Evolutionary conservation across 2,329 filamentous ascomycete species (phyloP), one percentile per base, ranked within the genome.

Genomic region (Calcarisporium arbuscula): DNA sequence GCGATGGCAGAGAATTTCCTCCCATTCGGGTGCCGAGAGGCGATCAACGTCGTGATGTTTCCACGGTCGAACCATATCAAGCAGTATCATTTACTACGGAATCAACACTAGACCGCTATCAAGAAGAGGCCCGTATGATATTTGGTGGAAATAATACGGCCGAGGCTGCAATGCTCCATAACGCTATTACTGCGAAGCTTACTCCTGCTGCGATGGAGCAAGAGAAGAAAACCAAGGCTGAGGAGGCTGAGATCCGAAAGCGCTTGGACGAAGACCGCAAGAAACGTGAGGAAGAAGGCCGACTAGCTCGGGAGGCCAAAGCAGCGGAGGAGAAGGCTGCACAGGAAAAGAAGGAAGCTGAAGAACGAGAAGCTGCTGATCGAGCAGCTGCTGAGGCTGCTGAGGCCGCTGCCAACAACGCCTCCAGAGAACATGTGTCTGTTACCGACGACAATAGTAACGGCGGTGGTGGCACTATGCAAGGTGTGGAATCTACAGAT

Each of bases 61-160:
- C 60, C 23, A 57, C 64, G 44, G 61, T 72, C 49, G 82, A 85
- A 38, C 82, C 82, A 10, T 68, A 76, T n/a, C 81, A 84, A 47
- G 82, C 86, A 10, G 80, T 89, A 18, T 67, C 78, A 4, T 96
- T 96, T 56, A 65, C 71, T 15, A 70, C 86, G 8, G 75, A 78
- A 23, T 70, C 76, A 8, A 96, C 92, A 2, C 67, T 73, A 36
- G 71, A 74, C 34, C 81, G 92, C 41, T 98, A 94, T 82, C 77
- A 85, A 52, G 87, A 95, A 52, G 94, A 96, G 57, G 82, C 88
- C 8, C 80, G 82, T 43, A 80, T 98, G 57, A 71, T 96, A 1
- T 96, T 92, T 57, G 84, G 85, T 18, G 61, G 68, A 16, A 69
- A 64, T 31, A 74, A 81, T 31, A 37, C 42, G 34, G 54, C 74